Percentiles rank a stretch among this genome's conserved stretches.
Conservation (phyloP, 176 grass and related monocot species). For the Bonia amplexicaulis region DNA sequence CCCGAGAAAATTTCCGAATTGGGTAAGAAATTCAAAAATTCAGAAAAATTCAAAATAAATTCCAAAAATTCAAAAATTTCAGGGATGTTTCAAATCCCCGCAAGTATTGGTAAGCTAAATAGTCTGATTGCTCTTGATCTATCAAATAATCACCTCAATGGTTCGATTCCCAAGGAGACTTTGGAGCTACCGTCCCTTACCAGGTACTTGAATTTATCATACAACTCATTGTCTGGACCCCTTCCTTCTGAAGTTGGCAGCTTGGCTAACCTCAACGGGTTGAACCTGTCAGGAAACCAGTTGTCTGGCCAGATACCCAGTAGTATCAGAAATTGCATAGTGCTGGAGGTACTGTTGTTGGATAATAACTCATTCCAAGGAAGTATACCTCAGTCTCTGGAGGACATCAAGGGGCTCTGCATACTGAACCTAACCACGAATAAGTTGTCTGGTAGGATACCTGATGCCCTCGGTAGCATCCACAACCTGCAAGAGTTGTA, state of each 20-base stretch:
- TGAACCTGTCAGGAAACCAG: slow-evolving; percentile 13
- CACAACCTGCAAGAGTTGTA: neutral
- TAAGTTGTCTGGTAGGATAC: slow-evolving; percentile 28
- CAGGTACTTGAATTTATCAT: neutral
- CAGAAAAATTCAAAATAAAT: no score
- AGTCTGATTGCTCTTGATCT: neutral
- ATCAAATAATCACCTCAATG: neutral
- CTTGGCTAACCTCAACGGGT: neutral
- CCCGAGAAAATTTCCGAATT: no score
- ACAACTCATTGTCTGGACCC: neutral
- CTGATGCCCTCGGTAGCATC: neutral
- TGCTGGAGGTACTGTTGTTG: slow-evolving; percentile 13
- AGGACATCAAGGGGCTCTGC: slow-evolving; percentile 20
- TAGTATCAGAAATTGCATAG: neutral
- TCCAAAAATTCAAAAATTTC: no score
- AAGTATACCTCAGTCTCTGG: neutral
- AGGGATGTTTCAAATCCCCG: no score
- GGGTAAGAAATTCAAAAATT: no score
- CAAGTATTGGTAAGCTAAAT: neutral
- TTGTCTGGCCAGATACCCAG: slow-evolving; percentile 39
- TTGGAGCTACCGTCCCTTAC: neutral
- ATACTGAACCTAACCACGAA: slow-evolving; percentile 31
- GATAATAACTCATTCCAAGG: slow-evolving; percentile 40
- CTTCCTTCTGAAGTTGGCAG: slow-evolving; percentile 20
- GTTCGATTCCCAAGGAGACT: neutral